Conservation (phyloP, 345 rosid genomes). For the Schrenkiella parvula region DNA sequence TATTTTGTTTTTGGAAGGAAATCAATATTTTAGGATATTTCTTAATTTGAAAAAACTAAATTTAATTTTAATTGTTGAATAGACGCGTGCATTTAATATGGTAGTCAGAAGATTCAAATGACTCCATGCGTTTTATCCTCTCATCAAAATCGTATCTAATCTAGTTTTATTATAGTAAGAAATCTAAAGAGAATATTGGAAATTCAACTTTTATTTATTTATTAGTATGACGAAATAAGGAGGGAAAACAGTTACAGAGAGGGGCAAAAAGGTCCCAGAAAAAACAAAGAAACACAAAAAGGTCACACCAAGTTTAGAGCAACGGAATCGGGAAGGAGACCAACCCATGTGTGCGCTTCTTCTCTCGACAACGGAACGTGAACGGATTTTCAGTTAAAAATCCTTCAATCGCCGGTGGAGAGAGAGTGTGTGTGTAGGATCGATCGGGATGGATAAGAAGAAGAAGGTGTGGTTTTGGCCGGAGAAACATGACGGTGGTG, state of each 20-base stretch:
- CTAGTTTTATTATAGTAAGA: neutral
- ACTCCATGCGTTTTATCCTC: neutral
- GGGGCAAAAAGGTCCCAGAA: conserved; percentile 10
- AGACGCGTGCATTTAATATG: neutral
- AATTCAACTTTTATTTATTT: neutral
- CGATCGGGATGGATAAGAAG: conserved; percentile 5
- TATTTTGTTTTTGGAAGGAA: neutral
- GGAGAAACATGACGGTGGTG: conserved; percentile 10
- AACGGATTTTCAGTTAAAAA: neutral
- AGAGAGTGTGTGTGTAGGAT: neutral
- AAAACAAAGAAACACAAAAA: neutral
- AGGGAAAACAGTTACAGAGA: neutral
- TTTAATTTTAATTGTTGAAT: neutral
- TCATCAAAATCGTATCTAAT: neutral
- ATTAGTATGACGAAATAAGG: neutral
- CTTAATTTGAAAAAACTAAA: neutral
- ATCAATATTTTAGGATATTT: neutral
- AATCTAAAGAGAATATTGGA: neutral
- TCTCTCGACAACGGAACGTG: conserved; percentile 24
- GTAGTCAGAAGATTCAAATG: neutral
- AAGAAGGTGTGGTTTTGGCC: conserved; percentile 29
- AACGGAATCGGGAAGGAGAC: conserved; percentile 6
- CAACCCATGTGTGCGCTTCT: conserved; percentile 16
- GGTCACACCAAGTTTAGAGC: conserved; percentile 19
- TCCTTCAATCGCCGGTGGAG: neutral